Base-by-base conservation (phyloP, 129 eudicot genomes). In the Tanacetum coccineum region DNA sequence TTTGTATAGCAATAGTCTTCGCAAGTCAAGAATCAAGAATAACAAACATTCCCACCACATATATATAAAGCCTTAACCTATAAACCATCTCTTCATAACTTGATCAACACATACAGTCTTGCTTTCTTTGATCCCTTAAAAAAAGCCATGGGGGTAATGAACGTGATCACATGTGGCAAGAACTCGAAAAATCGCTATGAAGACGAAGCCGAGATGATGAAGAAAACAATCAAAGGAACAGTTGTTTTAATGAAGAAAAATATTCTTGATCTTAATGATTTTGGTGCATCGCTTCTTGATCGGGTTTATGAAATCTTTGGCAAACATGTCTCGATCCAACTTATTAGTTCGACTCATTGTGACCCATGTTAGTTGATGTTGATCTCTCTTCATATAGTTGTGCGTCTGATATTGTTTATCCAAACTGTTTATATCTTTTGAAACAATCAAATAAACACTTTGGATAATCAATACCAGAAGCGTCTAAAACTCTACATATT, bases 181-280 rank as follows among this genome's bases (percentile, higher is more conserved):
- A 22, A 48, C 64, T 69, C 63, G 17, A 48, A 44, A 17, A 60
- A 64, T 14, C 25, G 13, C 11, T 25, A 36, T 14, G 52, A 30
- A 25, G 28, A 48, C 7, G 70, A 30, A n/a, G 2, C 21, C 4
- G 59, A 55, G 51, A 28, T 9, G 44, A 26, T 52, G 62, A 64
- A 36, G 32, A 68, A 60, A 42, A 59, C 48, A 65, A 83, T 87
- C 39, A 87, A 57, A 48, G 97, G 93, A 55, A 81, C 73, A 4
- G 87, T 91, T 2, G 80, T 85, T 19, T 67, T 91, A 53, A 79
- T 71, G 87, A 87, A 87, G 87, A 91, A 91, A 68, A 90, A 85
- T 68, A 62, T 81, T 13, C 64, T 91, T 74, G 95, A 83, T 62
- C 48, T 75, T 12, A 67, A 78, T 0, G 86, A 82, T 68, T 59